Evolutionary conservation across 2,329 filamentous ascomycete genomes (phyloP).

Genomic region (Fusarium tjaetaba): DNA sequence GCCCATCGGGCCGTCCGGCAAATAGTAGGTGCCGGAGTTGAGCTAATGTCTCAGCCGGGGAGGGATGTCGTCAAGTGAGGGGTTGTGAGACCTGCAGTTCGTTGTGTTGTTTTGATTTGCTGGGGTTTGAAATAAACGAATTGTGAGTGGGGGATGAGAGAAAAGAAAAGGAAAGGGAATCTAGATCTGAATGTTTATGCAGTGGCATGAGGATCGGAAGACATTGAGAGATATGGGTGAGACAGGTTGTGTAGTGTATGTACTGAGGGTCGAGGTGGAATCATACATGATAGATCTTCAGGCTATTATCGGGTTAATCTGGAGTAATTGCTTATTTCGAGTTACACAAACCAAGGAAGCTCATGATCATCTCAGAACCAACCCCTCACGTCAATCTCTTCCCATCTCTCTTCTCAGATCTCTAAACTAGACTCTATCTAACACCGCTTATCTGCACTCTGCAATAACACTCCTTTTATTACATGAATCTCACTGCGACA

Average conservation of each 20-base stretch:
- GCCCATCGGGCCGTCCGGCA: background rate
- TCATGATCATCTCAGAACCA: background rate
- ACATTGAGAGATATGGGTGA: background rate
- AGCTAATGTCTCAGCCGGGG: background rate
- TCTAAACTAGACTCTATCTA: background rate
- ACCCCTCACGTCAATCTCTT: background rate
- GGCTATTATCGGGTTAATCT: background rate
- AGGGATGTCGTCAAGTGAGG: constrained; percentile 12
- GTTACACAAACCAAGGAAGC: background rate
- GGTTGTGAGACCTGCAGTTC: constrained; percentile 20
- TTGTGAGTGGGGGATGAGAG: background rate
- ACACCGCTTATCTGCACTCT: background rate
- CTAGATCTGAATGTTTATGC: background rate
- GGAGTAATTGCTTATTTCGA: background rate
- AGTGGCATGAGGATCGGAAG: background rate
- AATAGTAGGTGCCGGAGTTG: background rate
- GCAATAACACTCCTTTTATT: background rate
- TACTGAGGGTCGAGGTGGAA: background rate
- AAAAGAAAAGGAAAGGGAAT: background rate
- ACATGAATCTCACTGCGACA: background rate
- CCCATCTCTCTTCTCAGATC: background rate
- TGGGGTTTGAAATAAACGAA: background rate
- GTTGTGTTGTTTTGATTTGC: constrained; percentile 3
- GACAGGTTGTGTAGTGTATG: background rate
- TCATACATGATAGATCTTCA: background rate